These are phyloP conservation scores for Fraxinus paxiana DNA, from an alignment of 305 asterid species.

Conservation along the genomic window DNA sequence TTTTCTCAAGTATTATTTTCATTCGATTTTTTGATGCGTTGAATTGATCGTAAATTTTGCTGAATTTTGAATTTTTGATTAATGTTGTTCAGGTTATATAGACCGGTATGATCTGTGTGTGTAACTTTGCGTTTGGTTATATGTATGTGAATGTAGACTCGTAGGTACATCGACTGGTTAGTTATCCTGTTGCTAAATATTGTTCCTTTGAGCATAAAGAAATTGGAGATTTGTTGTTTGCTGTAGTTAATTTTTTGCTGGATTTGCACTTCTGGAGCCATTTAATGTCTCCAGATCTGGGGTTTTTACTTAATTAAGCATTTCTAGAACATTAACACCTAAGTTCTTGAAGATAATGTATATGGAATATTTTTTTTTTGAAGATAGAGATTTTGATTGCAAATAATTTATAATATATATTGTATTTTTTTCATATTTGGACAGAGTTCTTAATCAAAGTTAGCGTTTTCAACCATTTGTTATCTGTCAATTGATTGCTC, in stretches of 20 bases:
- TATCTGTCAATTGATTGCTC: background rate
- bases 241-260: background rate
- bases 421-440: background rate
- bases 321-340: background rate
- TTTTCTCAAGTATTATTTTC: background rate
- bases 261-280: background rate
- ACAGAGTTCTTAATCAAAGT: background rate
- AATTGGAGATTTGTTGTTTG: background rate
- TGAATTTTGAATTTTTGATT: background rate
- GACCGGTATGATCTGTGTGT: background rate
- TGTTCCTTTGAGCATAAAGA: background rate
- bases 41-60: background rate
- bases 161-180: background rate
- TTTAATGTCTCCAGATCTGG: background rate
- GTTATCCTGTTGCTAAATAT: background rate
- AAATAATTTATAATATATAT: too few species aligned
- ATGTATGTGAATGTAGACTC: background rate
- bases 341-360: conserved; percentile 3
- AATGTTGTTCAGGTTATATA: background rate
- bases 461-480: background rate
- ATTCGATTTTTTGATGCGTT: background rate
- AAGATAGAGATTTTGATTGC: background rate
- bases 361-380: background rate
- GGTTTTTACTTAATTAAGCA: background rate
- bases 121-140: background rate